These are phyloP conservation scores for Ophiostoma sp. DNA, from an alignment of 2,329 filamentous ascomycete species.

Conservation along the genomic window DNA sequence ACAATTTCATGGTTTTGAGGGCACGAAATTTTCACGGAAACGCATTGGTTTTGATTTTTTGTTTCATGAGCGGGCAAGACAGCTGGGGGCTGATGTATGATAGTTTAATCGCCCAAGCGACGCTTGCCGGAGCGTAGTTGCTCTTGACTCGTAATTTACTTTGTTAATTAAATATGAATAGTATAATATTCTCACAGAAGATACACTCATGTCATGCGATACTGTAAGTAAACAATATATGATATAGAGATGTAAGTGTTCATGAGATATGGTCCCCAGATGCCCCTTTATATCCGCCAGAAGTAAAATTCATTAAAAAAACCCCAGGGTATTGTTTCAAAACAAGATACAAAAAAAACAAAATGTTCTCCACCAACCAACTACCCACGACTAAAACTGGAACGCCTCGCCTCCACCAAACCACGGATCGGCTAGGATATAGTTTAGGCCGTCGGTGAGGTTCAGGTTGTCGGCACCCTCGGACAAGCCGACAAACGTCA, in stretches of 20 bases:
- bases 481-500: slow-evolving; percentile 40
- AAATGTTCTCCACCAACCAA: neutral
- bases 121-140: no score
- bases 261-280: no score
- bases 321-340: neutral
- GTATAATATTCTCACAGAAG: neutral
- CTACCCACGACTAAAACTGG: neutral
- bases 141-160: no score
- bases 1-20: neutral
- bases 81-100: neutral
- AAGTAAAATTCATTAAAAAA: neutral
- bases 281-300: neutral
- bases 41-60: neutral
- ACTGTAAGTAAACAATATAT: no score
- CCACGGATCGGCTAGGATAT: slow-evolving; percentile 45
- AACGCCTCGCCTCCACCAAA: slow-evolving; percentile 35
- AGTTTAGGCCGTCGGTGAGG: slow-evolving; percentile 39
- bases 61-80: neutral
- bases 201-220: no score
- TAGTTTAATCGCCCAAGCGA: neutral
- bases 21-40: neutral
- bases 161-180: neutral
- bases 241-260: neutral
- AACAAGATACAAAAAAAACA: neutral
- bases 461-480: slow-evolving; percentile 23